Conservation (phyloP, 164 flowering plant genomes). For the Platanus orientalis region DNA sequence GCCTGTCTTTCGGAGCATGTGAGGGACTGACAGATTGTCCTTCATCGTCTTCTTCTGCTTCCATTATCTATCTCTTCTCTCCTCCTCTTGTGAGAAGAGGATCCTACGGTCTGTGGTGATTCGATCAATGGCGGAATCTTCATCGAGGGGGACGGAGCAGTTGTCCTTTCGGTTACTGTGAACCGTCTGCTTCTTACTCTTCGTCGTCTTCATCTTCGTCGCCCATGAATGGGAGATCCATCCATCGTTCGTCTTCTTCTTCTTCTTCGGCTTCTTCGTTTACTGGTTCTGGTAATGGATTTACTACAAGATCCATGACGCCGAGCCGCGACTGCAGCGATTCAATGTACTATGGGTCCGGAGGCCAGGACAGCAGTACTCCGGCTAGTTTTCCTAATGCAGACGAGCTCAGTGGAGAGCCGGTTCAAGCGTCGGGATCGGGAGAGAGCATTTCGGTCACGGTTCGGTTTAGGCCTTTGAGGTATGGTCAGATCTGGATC, state of each 20-base stretch:
- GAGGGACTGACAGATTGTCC: slow-evolving; percentile 49
- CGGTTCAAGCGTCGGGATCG: slow-evolving; percentile 51
- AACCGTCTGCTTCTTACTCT: slow-evolving; percentile 60
- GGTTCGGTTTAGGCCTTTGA: slow-evolving; percentile 85
- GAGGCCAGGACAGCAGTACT: slow-evolving; percentile 22
- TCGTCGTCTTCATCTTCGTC: slow-evolving; percentile 71
- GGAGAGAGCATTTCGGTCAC: too few relatives aligned
- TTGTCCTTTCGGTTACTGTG: slow-evolving; percentile 73
- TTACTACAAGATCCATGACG: slow-evolving; percentile 56
- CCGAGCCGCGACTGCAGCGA: slow-evolving; percentile 43
- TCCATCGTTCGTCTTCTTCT: slow-evolving; percentile 74
- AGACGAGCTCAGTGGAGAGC: slow-evolving; percentile 54
- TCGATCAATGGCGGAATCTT: slow-evolving; percentile 54
- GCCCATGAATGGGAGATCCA: slow-evolving; percentile 37
- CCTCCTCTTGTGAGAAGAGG: neutral
- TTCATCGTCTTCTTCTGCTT: slow-evolving; percentile 15
- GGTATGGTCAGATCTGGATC: slow-evolving; percentile 56
- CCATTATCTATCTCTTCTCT: slow-evolving; percentile 8
- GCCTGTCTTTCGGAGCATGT: slow-evolving; percentile 47
- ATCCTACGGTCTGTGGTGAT: slow-evolving; percentile 10
- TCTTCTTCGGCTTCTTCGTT: slow-evolving; percentile 60
- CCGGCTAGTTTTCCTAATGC: slow-evolving; percentile 41
- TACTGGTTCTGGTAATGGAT: slow-evolving; percentile 35
- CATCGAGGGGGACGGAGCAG: slow-evolving; percentile 78
- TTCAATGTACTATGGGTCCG: slow-evolving; percentile 27